Evolutionary conservation across 108 stramenopile species (phyloP), one percentile per base, ranked within the genome.

Genomic region (Parietichytrium sp.): DNA sequence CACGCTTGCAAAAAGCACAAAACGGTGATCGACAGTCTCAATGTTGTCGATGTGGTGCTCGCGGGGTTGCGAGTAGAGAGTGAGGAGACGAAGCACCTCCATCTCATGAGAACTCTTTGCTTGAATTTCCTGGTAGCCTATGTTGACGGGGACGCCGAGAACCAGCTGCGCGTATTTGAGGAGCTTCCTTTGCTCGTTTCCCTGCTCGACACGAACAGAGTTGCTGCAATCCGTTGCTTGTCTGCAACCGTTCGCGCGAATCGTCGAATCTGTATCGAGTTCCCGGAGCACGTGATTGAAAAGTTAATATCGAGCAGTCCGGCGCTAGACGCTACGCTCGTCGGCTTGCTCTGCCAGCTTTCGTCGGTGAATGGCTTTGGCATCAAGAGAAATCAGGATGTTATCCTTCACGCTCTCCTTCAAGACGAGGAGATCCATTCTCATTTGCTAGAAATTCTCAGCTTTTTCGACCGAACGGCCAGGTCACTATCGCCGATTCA

Each of bases 91-190:
- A 13, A n/a, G 33, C 33, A 25, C n/a, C 61, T 72, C 0, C 33
- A 42, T 25, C 38, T 18, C 33, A 72, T 72, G 6, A 16, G 45
- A 25, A 33, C 38, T 1, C 61, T 72, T 25, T 33, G 38, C 33
- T 42, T 72, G 10, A 33, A 42, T 25, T 72, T 72, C 42, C 45
- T 72, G 18, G 61, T 33, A 6, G 20, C 33, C 42, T 72, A 45
- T 20, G 42, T 20, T 7, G 61, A 72, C 23, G 42, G 45, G 38
- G 45, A 20, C 42, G 25, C 33, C 42, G 61, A 72, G 38, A 72
- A 72, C 20, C 61, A 72, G 61, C 61, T 16, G 10, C 45, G 36
- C 61, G 38, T 72, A 2, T 72, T 72, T 72, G 61, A 72, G 6
- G 38, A 72, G 23, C 15, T 72, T 6, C 6, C 29, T 20, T 25